Evolutionary conservation across 1,284 basidiomycete species (phyloP).

Genomic region (Entoloma clypeatum): DNA sequence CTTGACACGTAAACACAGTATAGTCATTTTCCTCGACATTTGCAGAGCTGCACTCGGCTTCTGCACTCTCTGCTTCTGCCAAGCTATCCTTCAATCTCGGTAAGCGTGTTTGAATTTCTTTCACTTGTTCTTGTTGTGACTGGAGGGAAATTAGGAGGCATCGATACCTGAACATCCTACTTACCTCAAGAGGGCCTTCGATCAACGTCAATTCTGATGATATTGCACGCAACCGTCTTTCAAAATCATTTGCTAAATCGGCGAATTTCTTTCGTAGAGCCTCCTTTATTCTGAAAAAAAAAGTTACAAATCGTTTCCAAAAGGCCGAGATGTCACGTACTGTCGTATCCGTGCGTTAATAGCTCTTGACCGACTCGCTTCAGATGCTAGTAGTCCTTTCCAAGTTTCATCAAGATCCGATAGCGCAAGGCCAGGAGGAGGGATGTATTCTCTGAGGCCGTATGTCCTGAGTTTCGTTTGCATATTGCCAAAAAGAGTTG

Average conservation of each 20-base stretch:
- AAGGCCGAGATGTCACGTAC: slow-evolving; percentile 43
- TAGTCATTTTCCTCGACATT: slow-evolving; percentile 98
- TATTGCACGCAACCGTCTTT: slow-evolving; percentile 65
- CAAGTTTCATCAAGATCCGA: slow-evolving; percentile 80
- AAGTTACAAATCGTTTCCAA: neutral
- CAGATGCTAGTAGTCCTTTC: slow-evolving; percentile 69
- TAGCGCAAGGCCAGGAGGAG: slow-evolving; percentile 67
- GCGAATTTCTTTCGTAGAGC: slow-evolving; percentile 82
- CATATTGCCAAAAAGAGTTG: slow-evolving; percentile 88
- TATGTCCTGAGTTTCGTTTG: slow-evolving; percentile 95
- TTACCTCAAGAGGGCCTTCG: slow-evolving; percentile 76
- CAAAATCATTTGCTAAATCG: slow-evolving; percentile 80
- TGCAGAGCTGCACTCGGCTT: slow-evolving; percentile 80
- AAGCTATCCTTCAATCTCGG: slow-evolving; percentile 58
- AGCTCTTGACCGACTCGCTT: slow-evolving; percentile 74
- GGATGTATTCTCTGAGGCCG: slow-evolving; percentile 78
- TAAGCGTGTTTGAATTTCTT: slow-evolving; percentile 60
- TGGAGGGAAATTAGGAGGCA: slow-evolving; percentile 11
- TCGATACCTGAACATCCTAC: slow-evolving; percentile 13
- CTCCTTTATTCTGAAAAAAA: slow-evolving; percentile 77
- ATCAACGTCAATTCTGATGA: slow-evolving; percentile 76
- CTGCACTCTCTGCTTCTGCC: slow-evolving; percentile 53
- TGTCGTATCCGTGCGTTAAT: slow-evolving; percentile 92
- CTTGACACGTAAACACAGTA: slow-evolving; percentile 87
- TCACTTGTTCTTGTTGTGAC: slow-evolving; percentile 37